These are phyloP conservation scores for Trichoderma sp. DNA, from an alignment of 2,329 filamentous ascomycete species.

Conservation along the genomic window DNA sequence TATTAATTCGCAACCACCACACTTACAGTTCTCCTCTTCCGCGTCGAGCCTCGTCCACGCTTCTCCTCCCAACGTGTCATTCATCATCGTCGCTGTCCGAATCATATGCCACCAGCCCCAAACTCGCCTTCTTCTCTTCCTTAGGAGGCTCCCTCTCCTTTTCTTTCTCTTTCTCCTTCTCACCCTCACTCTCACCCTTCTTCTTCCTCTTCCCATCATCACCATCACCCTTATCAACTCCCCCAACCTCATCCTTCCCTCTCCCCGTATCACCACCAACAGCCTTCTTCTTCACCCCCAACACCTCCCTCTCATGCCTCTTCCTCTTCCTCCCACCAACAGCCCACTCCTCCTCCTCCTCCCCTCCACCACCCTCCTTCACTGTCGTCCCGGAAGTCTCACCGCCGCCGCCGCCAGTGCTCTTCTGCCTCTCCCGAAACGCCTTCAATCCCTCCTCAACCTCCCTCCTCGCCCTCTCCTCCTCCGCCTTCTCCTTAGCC, in stretches of 20 bases:
- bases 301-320: conserved; percentile 36
- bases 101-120: conserved; percentile 54
- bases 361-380: conserved; percentile 27
- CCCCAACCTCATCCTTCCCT: conserved; percentile 14
- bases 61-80: not conserved
- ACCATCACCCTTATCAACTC: not conserved
- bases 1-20: conserved; percentile 11
- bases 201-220: not conserved
- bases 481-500: conserved; percentile 49
- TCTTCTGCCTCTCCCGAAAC: conserved; percentile 53
- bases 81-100: conserved; percentile 52
- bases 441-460: conserved; percentile 54
- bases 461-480: conserved; percentile 53
- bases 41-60: not conserved
- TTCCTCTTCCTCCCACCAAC: conserved; percentile 38
- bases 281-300: conserved; percentile 32
- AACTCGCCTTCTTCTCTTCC: conserved; percentile 25
- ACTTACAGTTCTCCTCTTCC: conserved; percentile 1
- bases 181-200: not conserved
- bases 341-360: conserved; percentile 32
- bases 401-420: conserved; percentile 22
- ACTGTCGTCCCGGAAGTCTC: conserved; percentile 23
- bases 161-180: conserved; percentile 25
- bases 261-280: conserved; percentile 18
- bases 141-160: conserved; percentile 20